phyloP scores from a whole-genome alignment of 495 filamentous ascomycete genomes.

The Podospora pseudoanserina region DNA sequence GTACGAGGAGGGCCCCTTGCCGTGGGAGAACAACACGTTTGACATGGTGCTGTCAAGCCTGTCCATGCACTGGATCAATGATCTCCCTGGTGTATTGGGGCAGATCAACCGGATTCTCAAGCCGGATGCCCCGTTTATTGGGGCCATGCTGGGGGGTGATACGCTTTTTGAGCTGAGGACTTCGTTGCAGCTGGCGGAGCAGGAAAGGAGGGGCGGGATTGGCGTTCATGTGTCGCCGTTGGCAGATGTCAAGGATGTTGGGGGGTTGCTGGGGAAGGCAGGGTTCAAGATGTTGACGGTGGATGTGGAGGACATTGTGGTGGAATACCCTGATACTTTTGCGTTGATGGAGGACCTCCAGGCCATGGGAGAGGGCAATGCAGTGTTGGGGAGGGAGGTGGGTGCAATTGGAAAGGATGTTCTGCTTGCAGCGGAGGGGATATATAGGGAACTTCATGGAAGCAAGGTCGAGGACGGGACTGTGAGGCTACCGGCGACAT shows the following conservation, averaged over 20 bases:
- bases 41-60: constrained; percentile 84
- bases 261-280: constrained; percentile 77
- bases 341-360: constrained; percentile 90
- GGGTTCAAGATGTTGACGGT: constrained; percentile 96
- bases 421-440: constrained; percentile 79
- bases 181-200: constrained; percentile 87
- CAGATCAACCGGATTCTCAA: constrained; percentile 82
- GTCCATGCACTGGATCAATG: constrained; percentile 96
- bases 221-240: constrained; percentile 82
- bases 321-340: constrained; percentile 92
- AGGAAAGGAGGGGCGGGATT: constrained; percentile 83
- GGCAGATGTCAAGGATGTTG: constrained; percentile 88
- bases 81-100: constrained; percentile 76
- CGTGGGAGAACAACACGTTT: constrained; percentile 73
- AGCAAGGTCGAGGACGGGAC: constrained; percentile 59
- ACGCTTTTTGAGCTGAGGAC: constrained; percentile 92
- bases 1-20: constrained; percentile 61
- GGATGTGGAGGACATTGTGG: constrained; percentile 93
- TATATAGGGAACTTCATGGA: constrained; percentile 83
- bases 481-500: constrained; percentile 71
- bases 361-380: constrained; percentile 91
- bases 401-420: constrained; percentile 76
- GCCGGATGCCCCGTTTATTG: constrained; percentile 88
- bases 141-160: constrained; percentile 94
- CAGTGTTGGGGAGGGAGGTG: constrained; percentile 73